A percentile compares a stretch with the other conserved stretches of the same genome.
Evolutionary conservation across 305 asterid genomes (phyloP).

Genomic region (Nicotiana rustica): DNA sequence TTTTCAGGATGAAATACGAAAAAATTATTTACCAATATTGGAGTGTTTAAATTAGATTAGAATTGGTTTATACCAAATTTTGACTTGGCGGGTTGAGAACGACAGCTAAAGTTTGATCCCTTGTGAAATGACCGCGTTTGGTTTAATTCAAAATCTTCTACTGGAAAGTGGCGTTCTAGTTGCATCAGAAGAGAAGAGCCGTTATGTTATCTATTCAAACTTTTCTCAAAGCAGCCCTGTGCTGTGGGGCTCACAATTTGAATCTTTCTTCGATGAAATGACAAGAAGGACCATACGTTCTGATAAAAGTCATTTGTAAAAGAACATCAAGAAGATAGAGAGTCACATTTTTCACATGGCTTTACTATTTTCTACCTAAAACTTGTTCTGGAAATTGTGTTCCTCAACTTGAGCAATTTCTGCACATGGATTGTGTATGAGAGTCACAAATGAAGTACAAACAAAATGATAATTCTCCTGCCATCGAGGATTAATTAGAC

Average conservation of each 20-base stretch:
- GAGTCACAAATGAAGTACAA: no score
- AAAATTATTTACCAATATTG: no score
- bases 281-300: slow-evolving; percentile 19
- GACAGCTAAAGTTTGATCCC: neutral
- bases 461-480: neutral
- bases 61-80: neutral
- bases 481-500: neutral
- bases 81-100: neutral
- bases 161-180: neutral
- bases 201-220: slow-evolving; percentile 49
- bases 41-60: neutral
- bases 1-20: no score
- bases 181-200: slow-evolving; percentile 43
- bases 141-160: neutral
- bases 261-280: no score
- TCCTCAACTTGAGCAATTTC: no score
- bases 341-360: no score
- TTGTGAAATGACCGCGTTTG: neutral
- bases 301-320: neutral
- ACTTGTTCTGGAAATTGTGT: no score
- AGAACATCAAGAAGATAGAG: no score
- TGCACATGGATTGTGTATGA: no score
- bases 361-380: no score
- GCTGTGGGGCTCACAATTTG: slow-evolving; percentile 23
- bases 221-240: slow-evolving; percentile 50